Conservation (phyloP, 139 green algal genomes). For the Micromonas pusilla region DNA sequence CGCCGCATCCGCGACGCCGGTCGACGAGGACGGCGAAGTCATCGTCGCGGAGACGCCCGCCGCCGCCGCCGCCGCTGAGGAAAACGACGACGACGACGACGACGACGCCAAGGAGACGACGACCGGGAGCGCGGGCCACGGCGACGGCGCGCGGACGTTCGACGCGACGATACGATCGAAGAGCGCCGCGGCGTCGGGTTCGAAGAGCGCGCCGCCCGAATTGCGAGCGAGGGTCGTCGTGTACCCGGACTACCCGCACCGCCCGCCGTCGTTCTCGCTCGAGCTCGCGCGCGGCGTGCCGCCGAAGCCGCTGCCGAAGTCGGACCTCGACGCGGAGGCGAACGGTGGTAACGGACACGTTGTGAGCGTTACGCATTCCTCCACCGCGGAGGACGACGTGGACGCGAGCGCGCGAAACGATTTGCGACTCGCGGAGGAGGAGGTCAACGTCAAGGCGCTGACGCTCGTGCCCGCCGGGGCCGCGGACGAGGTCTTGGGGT, state of each 20-base stretch:
- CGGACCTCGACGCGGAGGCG: neutral
- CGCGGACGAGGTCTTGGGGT: neutral
- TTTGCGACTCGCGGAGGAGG: neutral
- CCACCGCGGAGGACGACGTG: neutral
- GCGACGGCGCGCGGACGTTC: too few relatives aligned
- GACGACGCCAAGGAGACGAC: too few relatives aligned
- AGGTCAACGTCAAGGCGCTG: neutral
- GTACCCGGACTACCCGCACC: neutral
- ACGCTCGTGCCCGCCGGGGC: neutral
- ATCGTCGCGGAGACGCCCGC: too few relatives aligned
- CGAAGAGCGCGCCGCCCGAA: neutral
- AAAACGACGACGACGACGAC: too few relatives aligned
- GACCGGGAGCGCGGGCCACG: too few relatives aligned
- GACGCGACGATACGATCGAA: too few relatives aligned
- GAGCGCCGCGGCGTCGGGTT: too few relatives aligned
- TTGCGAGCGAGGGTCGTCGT: neutral
- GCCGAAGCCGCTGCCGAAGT: neutral
- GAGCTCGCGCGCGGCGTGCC: neutral
- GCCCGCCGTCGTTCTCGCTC: neutral
- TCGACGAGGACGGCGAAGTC: too few relatives aligned
- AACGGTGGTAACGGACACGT: too few relatives aligned
- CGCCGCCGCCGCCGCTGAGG: too few relatives aligned
- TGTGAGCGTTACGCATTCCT: too few relatives aligned
- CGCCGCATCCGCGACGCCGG: too few relatives aligned
- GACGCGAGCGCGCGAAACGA: neutral